These are phyloP conservation scores for Saccharomyces mikatae DNA, from an alignment of 805 yeast species.

Conservation along the genomic window DNA sequence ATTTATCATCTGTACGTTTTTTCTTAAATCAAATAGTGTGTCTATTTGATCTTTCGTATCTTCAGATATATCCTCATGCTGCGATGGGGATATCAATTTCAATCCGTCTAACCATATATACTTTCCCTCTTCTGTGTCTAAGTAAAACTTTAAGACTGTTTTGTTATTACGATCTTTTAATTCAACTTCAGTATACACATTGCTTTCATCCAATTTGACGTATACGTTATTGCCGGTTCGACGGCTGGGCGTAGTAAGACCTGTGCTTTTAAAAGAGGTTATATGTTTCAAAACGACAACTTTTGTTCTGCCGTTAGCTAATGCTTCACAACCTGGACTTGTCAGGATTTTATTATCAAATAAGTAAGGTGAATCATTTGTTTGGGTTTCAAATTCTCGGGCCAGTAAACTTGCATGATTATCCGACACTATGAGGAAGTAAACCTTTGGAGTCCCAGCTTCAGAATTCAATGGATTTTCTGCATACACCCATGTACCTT, in stretches of 20 bases:
- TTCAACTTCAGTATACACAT: constrained; percentile 47
- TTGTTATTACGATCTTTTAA: constrained; percentile 38
- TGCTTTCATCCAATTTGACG: constrained; percentile 41
- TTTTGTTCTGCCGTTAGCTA: constrained; percentile 17
- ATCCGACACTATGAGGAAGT: constrained; percentile 57
- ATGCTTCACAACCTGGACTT: constrained; percentile 3
- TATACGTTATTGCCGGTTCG: neutral
- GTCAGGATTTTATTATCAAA: constrained; percentile 43
- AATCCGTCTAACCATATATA: constrained; percentile 76
- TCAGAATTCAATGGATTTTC: constrained; percentile 39
- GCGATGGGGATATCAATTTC: constrained; percentile 37
- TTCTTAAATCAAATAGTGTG: constrained; percentile 38
- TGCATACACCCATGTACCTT: constrained; percentile 75
- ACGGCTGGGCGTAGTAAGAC: constrained; percentile 31
- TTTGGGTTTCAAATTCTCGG: constrained; percentile 47
- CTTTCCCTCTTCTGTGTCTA: constrained; percentile 61
- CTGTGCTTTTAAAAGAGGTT: constrained; percentile 41
- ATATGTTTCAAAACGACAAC: constrained; percentile 48
- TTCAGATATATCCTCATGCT: constrained; percentile 30
- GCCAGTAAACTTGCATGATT: constrained; percentile 53
- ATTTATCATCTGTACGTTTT: constrained; percentile 42
- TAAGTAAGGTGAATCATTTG: constrained; percentile 44
- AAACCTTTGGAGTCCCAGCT: constrained; percentile 34
- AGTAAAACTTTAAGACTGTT: constrained; percentile 48
- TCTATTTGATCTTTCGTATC: constrained; percentile 40